Evolutionary conservation across 441 rosid species (phyloP).

Genomic region (Isatis lusitanica): DNA sequence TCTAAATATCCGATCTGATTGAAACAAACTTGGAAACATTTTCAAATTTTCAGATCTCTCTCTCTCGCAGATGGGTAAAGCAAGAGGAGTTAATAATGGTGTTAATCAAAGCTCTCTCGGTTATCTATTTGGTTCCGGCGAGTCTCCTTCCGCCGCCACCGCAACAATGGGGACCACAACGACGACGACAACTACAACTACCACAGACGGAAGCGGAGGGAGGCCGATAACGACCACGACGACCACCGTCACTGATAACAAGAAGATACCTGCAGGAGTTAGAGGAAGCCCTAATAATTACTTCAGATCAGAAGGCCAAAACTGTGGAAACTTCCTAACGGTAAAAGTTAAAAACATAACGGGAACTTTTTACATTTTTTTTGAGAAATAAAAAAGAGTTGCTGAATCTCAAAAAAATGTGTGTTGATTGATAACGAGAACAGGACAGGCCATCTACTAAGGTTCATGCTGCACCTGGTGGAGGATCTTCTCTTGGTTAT

Average conservation of each 20-base stretch:
- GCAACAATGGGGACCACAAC: constrained; percentile 38
- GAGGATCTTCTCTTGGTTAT: constrained; percentile 68
- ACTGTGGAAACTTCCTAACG: constrained; percentile 77
- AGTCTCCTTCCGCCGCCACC: constrained; percentile 26
- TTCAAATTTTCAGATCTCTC: constrained; percentile 23
- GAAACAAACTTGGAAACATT: background rate
- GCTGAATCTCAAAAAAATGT: background rate
- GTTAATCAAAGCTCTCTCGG: constrained; percentile 70
- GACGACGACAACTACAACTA: constrained; percentile 35
- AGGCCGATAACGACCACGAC: constrained; percentile 36
- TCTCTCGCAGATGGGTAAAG: constrained; percentile 50
- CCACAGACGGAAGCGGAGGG: constrained; percentile 23
- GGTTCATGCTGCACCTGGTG: constrained; percentile 76
- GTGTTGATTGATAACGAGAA: background rate
- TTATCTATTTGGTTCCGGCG: constrained; percentile 53
- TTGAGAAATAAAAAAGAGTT: background rate
- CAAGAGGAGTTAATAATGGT: constrained; percentile 63
- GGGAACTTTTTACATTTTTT: background rate
- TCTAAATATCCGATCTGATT: constrained; percentile 17
- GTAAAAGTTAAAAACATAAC: constrained; percentile 23
- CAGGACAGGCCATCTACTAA: constrained; percentile 74
- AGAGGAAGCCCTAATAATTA: constrained; percentile 62
- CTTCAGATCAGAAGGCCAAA: constrained; percentile 71
- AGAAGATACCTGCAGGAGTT: constrained; percentile 51
- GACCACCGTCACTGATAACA: constrained; percentile 36